Evolutionary conservation across 1,139 yeast species (phyloP).

Genomic region (Debaryomyces singareniensis): DNA sequence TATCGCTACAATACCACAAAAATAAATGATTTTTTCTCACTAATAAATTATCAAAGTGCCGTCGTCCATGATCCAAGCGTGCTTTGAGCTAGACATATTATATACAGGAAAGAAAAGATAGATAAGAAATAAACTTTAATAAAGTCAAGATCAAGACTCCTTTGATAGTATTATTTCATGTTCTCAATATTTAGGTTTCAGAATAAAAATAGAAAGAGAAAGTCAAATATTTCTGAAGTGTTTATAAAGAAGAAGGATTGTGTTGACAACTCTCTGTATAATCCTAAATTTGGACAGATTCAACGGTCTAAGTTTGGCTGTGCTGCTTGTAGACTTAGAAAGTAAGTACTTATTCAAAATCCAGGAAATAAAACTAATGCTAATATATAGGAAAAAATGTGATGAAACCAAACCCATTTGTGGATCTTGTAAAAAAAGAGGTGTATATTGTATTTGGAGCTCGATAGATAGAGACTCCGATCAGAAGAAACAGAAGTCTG

Average conservation of each 20-base stretch:
- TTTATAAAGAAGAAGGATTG: not conserved
- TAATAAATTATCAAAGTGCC: too few relatives aligned
- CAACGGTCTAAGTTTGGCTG: slow-evolving; percentile 7
- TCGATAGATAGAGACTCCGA: too few relatives aligned
- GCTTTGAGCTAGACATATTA: too few relatives aligned
- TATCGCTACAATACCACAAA: too few relatives aligned
- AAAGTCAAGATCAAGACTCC: too few relatives aligned
- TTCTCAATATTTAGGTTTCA: not conserved
- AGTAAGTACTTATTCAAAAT: slow-evolving; percentile 4
- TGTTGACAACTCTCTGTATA: not conserved
- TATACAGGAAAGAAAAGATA: too few relatives aligned
- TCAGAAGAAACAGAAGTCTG: too few relatives aligned
- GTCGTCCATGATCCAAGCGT: too few relatives aligned
- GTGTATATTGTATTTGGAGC: slow-evolving; percentile 14
- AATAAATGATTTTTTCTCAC: too few relatives aligned
- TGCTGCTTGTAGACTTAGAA: slow-evolving; percentile 5
- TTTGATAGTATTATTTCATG: too few relatives aligned
- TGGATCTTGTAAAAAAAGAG: slow-evolving; percentile 16
- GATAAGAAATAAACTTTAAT: too few relatives aligned
- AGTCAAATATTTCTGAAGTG: not conserved
- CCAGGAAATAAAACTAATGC: not conserved
- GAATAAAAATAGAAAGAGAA: slow-evolving; percentile 1
- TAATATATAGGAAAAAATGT: slow-evolving; percentile 13
- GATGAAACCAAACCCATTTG: slow-evolving; percentile 23
- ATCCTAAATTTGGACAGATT: slow-evolving; percentile 1